These are phyloP conservation scores for Clarkia xantiana DNA, from an alignment of 345 rosid species.

Conservation along the genomic window DNA sequence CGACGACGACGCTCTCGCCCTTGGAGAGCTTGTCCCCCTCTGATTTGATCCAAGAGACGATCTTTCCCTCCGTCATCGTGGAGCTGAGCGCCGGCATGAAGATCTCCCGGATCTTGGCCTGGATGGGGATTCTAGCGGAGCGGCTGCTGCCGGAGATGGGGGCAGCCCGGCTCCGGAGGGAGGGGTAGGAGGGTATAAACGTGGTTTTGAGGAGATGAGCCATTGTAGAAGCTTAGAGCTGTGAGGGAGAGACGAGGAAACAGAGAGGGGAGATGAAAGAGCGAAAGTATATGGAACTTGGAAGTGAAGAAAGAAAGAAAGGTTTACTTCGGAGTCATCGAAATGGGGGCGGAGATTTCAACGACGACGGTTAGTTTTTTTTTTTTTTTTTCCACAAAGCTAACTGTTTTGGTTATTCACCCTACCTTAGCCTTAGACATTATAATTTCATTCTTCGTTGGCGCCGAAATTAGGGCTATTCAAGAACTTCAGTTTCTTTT, in stretches of 20 bases:
- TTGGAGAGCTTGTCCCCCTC: constrained; percentile 83
- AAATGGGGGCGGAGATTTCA: constrained; percentile 56
- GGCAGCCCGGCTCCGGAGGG: constrained; percentile 12
- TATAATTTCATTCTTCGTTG: too few relatives aligned
- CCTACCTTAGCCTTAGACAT: too few relatives aligned
- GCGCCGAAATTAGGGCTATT: too few relatives aligned
- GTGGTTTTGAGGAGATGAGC: constrained; percentile 52
- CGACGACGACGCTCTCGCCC: constrained; percentile 90
- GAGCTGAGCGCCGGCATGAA: constrained; percentile 99
- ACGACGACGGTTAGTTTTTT: too few relatives aligned
- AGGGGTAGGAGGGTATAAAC: constrained; percentile 33
- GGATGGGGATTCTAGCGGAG: constrained; percentile 13
- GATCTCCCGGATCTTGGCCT: constrained; percentile 84
- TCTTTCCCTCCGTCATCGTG: constrained; percentile 91
- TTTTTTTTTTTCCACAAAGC: too few relatives aligned
- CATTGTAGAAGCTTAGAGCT: constrained; percentile 15
- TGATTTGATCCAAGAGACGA: constrained; percentile 85
- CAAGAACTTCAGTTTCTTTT: too few relatives aligned
- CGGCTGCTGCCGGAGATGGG: constrained; percentile 8
- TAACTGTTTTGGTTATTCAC: too few relatives aligned
- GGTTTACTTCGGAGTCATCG: constrained; percentile 45
- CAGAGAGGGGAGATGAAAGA: not conserved
- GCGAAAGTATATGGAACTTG: not conserved
- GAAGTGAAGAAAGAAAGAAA: not conserved
- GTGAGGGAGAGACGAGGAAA: not conserved